A percentile compares a stretch with the other conserved stretches of the same genome.
Evolutionary conservation across 805 yeast species (phyloP).

Genomic region (Lipomyces spencermartinsiae): DNA sequence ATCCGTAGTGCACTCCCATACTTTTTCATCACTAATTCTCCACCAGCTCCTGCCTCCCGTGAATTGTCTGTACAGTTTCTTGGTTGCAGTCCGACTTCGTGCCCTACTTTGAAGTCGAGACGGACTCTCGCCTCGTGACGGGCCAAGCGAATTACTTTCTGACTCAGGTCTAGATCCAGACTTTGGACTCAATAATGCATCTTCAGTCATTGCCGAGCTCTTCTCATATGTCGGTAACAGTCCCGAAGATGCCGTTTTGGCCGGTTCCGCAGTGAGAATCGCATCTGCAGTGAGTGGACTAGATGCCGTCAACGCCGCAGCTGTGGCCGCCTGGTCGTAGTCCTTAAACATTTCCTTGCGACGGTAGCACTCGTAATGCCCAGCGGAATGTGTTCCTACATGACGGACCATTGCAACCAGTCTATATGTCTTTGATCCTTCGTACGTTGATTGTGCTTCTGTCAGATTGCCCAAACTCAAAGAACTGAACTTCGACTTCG

Average conservation of each 20-base stretch:
- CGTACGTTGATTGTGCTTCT: neutral
- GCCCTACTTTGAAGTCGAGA: neutral
- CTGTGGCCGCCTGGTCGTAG: neutral
- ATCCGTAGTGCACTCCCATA: constrained; percentile 63
- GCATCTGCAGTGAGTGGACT: neutral
- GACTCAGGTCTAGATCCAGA: neutral
- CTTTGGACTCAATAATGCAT: neutral
- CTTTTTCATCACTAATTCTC: constrained; percentile 80
- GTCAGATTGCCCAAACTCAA: neutral
- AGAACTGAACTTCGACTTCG: neutral
- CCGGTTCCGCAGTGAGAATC: neutral
- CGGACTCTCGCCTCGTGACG: neutral
- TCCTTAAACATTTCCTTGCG: constrained; percentile 54
- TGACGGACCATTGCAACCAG: constrained; percentile 81
- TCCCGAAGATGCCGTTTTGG: neutral
- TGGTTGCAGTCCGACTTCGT: constrained; percentile 5
- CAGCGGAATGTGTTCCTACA: constrained; percentile 63
- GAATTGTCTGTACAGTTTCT: constrained; percentile 21
- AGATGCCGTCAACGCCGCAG: neutral
- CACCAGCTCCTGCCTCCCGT: constrained; percentile 54
- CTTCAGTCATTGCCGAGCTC: neutral
- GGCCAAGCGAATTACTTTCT: neutral
- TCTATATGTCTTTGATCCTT: constrained; percentile 50
- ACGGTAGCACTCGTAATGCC: constrained; percentile 50
- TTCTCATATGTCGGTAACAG: neutral